A percentile compares a stretch with the other conserved stretches of the same genome.
Conservation (phyloP, 2,329 filamentous ascomycete genomes). For the Rhexocercosporidium sp. region DNA sequence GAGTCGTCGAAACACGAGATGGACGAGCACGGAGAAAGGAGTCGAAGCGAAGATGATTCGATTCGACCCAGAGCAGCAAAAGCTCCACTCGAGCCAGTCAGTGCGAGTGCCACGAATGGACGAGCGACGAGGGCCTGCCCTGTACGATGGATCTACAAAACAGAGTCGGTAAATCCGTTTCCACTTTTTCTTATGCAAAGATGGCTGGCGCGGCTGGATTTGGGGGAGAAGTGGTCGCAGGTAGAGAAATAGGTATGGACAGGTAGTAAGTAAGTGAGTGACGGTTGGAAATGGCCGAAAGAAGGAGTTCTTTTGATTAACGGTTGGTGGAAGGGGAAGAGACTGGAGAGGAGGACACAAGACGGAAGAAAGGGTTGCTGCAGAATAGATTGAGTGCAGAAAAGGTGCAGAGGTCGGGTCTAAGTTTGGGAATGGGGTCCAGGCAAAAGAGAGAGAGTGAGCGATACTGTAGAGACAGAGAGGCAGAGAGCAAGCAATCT, state of each 20-base stretch:
- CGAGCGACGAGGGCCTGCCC: conserved; percentile 29
- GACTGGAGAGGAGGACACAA: neutral
- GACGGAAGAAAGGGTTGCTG: neutral
- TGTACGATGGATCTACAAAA: conserved; percentile 32
- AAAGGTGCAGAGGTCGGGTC: neutral
- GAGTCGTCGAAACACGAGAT: conserved; percentile 27
- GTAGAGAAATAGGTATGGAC: neutral
- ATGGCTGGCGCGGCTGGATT: conserved; percentile 15
- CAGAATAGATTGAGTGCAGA: conserved; percentile 1
- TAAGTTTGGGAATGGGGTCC: too few species aligned
- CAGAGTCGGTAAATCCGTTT: conserved; percentile 31
- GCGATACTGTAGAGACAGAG: too few species aligned
- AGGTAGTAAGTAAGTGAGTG: neutral
- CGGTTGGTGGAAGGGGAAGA: neutral
- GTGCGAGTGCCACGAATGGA: conserved; percentile 17
- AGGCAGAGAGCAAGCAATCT: too few species aligned
- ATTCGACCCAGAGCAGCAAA: conserved; percentile 7
- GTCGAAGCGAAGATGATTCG: conserved; percentile 21
- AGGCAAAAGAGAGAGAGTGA: too few species aligned
- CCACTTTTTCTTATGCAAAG: conserved; percentile 7
- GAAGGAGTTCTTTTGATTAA: neutral
- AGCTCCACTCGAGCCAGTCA: conserved; percentile 9
- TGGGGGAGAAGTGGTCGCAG: neutral
- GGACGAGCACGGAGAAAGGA: conserved; percentile 25
- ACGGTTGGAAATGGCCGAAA: conserved; percentile 7